Conservation (phyloP, 768 basidiomycete genomes). For the Mrakia frigida region DNA sequence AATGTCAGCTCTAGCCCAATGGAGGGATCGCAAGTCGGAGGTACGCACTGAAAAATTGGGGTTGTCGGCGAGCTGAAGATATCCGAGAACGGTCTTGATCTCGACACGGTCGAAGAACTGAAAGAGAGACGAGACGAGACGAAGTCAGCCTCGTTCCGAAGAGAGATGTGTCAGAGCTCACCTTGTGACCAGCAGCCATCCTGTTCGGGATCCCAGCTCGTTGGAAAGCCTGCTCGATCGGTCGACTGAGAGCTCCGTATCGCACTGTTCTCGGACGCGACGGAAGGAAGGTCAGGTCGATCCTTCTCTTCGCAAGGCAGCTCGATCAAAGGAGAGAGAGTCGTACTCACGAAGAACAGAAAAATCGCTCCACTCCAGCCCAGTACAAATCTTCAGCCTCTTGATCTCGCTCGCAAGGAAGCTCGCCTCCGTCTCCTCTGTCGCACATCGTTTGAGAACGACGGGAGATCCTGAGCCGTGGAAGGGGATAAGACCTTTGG, state of each 20-base stretch:
- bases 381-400: conserved; percentile 65
- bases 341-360: conserved; percentile 65
- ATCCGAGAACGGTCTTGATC: conserved; percentile 54
- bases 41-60: conserved; percentile 37
- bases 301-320: not conserved
- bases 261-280: conserved; percentile 49
- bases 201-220: conserved; percentile 70
- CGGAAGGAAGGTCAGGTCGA: not conserved
- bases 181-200: conserved; percentile 63
- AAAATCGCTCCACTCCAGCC: conserved; percentile 70
- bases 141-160: too few species aligned
- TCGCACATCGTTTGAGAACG: conserved; percentile 48
- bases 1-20: conserved; percentile 35
- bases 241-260: conserved; percentile 12
- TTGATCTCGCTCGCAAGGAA: conserved; percentile 76
- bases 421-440: conserved; percentile 60
- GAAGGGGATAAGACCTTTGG: conserved; percentile 65
- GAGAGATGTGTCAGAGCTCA: not conserved
- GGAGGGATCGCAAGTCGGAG: not conserved
- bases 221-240: conserved; percentile 69
- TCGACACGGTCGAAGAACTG: conserved; percentile 27
- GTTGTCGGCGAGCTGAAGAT: conserved; percentile 77
- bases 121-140: not conserved
- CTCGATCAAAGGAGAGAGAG: not conserved
- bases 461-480: conserved; percentile 62